Evolutionary conservation across 805 yeast species (phyloP), one percentile per base, ranked within the genome.

Genomic region (Nakazawaea anatomiae): DNA sequence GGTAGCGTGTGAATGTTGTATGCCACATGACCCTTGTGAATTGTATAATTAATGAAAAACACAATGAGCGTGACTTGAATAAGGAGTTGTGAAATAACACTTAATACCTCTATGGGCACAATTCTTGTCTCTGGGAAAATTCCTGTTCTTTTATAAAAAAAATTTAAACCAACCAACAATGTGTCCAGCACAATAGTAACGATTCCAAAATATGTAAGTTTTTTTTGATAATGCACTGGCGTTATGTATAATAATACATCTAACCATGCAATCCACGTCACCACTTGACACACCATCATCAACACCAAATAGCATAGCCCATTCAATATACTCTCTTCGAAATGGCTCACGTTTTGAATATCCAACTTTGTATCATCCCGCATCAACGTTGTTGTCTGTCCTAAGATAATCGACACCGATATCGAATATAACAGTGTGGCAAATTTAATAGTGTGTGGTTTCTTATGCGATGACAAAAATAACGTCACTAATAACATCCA

Each of bases 401-500:
- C 60, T 14, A 87, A 63, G 10, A 79, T 64, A 1, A 78, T 75
- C 1, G 89, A 81, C 47, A 78, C 70, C 8, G 77, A 71, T 1
- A 78, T 65, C 11, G 89, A 79, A 51, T 75, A 76, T 49, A 80
- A 69, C 25, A 82, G 56, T n/a, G 85, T 79, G 5, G 87, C 80
- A 8, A 82, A 32, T 39, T 77, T 77, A 38, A 87, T 75, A 42
- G 82, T 63, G 40, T 70, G 61, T 4, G 91, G 89, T 50, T 85
- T 77, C 29, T 77, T 68, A 56, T 79, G 79, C 39, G 76, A 79
- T 25, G 80, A 75, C 34, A 87, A 61, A 25, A 77, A 60, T 42
- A 85, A 69, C 35, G 86, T 65, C 14, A 85, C 54, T 47, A 84
- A 66, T 29, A 88, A 69, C 80, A 87, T 80, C 95, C 95, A 88